phyloP scores from a whole-genome alignment of 345 rosid genomes.

The Erodium maritimum region DNA sequence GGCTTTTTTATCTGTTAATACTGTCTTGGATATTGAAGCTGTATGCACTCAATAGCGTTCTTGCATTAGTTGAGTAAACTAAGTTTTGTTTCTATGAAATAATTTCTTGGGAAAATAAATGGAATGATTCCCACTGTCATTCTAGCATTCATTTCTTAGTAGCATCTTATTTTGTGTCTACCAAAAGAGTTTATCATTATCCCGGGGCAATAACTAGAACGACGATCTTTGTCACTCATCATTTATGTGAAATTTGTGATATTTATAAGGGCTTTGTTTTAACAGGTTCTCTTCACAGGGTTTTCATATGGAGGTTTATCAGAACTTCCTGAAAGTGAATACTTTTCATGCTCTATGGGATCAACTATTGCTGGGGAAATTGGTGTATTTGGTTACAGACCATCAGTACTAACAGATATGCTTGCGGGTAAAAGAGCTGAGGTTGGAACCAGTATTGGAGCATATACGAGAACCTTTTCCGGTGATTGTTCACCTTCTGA shows the following conservation, averaged over 20 bases:
- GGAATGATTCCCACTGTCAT: too few species aligned
- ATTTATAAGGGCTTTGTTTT: slow-evolving; percentile 7
- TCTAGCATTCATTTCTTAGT: too few species aligned
- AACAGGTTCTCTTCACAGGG: slow-evolving; percentile 79
- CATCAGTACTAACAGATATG: slow-evolving; percentile 77
- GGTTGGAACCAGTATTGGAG: slow-evolving; percentile 64
- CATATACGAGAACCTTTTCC: slow-evolving; percentile 70
- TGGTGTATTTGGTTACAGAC: slow-evolving; percentile 83
- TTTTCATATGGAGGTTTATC: slow-evolving; percentile 93
- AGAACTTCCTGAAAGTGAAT: slow-evolving; percentile 71
- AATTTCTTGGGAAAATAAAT: too few species aligned
- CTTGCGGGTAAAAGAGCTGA: slow-evolving; percentile 96
- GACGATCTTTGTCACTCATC: neutral
- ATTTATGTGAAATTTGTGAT: neutral
- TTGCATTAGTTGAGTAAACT: too few species aligned
- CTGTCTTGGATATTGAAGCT: too few species aligned
- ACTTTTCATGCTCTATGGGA: slow-evolving; percentile 77
- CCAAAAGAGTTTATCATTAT: too few species aligned
- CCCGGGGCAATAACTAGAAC: neutral
- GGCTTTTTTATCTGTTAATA: neutral
- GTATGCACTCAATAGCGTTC: too few species aligned
- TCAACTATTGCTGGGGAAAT: slow-evolving; percentile 85
- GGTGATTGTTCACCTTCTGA: slow-evolving; percentile 85
- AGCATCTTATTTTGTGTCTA: too few species aligned
- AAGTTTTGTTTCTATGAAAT: too few species aligned